Evolutionary conservation across 805 yeast genomes (phyloP).

Genomic region (Spathaspora arborariae): DNA sequence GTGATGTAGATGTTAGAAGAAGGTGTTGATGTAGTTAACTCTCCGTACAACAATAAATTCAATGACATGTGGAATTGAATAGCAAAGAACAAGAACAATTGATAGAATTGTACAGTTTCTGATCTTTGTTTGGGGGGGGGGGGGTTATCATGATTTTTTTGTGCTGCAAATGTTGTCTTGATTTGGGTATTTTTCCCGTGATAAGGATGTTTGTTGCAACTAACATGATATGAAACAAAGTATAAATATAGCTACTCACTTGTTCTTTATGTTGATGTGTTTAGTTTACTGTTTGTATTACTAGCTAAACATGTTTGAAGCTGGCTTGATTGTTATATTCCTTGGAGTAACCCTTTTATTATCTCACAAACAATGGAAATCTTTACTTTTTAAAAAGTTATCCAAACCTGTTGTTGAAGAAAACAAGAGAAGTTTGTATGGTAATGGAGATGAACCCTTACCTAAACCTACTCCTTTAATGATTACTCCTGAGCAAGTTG

Average conservation of each 20-base stretch:
- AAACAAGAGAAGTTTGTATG: not conserved
- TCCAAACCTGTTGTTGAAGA: not conserved
- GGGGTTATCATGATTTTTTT: too few species aligned
- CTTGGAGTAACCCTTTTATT: slow-evolving; percentile 12
- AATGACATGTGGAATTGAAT: too few species aligned
- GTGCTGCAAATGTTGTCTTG: not conserved
- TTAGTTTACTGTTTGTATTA: too few species aligned
- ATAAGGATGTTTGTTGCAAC: not conserved
- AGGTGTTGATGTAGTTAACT: too few species aligned
- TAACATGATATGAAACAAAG: not conserved
- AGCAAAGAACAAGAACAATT: too few species aligned
- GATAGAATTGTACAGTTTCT: too few species aligned
- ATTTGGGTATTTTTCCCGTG: not conserved
- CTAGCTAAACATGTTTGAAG: slow-evolving; percentile 6
- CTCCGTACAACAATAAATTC: too few species aligned
- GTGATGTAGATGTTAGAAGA: too few species aligned
- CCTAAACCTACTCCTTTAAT: slow-evolving; percentile 55
- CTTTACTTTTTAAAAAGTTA: not conserved
- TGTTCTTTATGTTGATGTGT: too few species aligned
- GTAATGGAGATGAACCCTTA: slow-evolving; percentile 12
- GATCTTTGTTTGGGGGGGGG: too few species aligned
- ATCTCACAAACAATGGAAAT: slow-evolving; percentile 13
- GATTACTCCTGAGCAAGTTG: slow-evolving; percentile 66
- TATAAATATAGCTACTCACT: too few species aligned
- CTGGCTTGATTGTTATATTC: slow-evolving; percentile 7